Evolutionary conservation across 108 stramenopile genomes (phyloP).

Genomic region (Hondaea fermentalgiana): DNA sequence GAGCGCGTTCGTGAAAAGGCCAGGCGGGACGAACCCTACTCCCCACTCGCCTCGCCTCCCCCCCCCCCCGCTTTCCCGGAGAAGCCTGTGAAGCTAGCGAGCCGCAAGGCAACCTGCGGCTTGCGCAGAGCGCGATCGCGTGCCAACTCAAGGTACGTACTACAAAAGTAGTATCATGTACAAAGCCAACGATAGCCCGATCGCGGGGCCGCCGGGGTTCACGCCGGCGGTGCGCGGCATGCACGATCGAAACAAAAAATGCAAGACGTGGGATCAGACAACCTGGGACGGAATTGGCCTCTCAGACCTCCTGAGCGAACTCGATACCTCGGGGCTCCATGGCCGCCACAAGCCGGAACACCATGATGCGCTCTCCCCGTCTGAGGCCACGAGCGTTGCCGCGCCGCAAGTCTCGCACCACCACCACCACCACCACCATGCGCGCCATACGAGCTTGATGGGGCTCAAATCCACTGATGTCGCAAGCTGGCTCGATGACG

Average conservation of each 20-base stretch:
- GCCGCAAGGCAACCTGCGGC: no score
- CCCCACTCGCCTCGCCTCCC: no score
- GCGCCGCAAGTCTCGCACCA: neutral
- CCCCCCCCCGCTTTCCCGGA: no score
- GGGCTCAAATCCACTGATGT: neutral
- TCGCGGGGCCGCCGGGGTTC: no score
- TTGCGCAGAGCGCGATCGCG: no score
- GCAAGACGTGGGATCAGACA: slow-evolving; percentile 6
- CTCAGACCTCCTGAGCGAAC: neutral
- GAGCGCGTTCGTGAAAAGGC: no score
- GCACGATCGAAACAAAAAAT: neutral
- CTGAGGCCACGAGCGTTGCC: neutral
- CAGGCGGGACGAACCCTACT: no score
- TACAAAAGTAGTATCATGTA: no score
- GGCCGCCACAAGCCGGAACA: neutral
- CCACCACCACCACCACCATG: neutral
- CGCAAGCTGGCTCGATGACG: neutral
- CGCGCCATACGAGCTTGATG: neutral
- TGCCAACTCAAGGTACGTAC: no score
- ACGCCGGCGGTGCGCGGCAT: neutral
- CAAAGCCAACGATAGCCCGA: no score
- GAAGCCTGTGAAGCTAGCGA: no score
- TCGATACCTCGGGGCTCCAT: neutral
- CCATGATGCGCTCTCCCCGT: neutral
- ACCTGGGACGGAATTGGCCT: neutral